These are phyloP conservation scores for Aspergillus proliferans DNA, from an alignment of 2,329 filamentous ascomycete species.

Conservation along the genomic window DNA sequence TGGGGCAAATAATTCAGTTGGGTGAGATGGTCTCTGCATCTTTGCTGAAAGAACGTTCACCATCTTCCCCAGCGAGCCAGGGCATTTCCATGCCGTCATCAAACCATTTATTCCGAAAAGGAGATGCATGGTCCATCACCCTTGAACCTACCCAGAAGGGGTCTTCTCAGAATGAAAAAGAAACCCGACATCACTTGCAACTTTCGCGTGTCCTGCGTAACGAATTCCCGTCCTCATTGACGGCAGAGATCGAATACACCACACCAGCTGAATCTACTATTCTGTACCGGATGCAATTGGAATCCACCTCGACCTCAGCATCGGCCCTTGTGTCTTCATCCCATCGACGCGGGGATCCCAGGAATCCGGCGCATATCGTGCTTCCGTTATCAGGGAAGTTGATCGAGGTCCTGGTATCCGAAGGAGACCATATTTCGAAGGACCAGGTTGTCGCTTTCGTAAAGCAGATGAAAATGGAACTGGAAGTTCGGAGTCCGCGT, in stretches of 20 bases:
- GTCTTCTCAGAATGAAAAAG: conserved; percentile 8
- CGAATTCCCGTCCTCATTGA: conserved; percentile 52
- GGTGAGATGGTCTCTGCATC: conserved; percentile 24
- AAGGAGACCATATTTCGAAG: conserved; percentile 44
- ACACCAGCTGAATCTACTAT: conserved; percentile 27
- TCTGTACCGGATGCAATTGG: conserved; percentile 43
- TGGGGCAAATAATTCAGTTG: conserved; percentile 35
- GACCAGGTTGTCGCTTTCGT: conserved; percentile 54
- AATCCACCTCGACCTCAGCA: conserved; percentile 42
- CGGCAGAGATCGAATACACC: conserved; percentile 49
- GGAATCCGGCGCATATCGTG: conserved; percentile 47
- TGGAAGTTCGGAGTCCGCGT: conserved; percentile 52
- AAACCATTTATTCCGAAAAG: conserved; percentile 50
- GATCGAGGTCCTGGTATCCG: conserved; percentile 53
- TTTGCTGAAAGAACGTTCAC: background rate
- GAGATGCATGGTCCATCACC: conserved; percentile 53
- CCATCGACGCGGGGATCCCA: conserved; percentile 46
- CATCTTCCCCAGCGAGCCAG: conserved; percentile 4
- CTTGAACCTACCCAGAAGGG: conserved; percentile 32
- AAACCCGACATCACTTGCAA: conserved; percentile 46
- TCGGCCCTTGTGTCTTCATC: conserved; percentile 32
- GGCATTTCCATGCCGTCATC: conserved; percentile 21
- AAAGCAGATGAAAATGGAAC: conserved; percentile 64
- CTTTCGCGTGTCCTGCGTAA: conserved; percentile 52
- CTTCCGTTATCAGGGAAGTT: conserved; percentile 55